Evolutionary conservation across 192 early-diverging fungal genomes (phyloP).

Genomic region (Backusella psychrophila): DNA sequence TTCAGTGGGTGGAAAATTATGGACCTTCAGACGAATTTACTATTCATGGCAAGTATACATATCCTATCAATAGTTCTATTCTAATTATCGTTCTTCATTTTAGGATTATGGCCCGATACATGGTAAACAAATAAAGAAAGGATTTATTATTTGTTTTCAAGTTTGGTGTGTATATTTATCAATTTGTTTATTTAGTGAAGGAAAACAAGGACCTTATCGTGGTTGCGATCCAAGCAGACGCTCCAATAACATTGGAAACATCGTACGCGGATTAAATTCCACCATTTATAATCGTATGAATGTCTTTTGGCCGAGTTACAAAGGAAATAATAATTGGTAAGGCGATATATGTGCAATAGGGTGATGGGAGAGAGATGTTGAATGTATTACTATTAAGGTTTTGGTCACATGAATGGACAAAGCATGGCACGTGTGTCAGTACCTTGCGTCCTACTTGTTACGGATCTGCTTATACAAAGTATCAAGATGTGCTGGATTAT

Average conservation of each 20-base stretch:
- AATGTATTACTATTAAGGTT: slow-evolving; percentile 19
- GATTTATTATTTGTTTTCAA: not conserved
- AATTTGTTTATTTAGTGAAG: slow-evolving; percentile 26
- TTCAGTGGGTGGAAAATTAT: slow-evolving; percentile 31
- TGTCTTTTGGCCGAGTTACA: slow-evolving; percentile 55
- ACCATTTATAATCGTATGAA: slow-evolving; percentile 31
- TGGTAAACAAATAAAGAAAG: slow-evolving; percentile 30
- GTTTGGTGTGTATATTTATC: not conserved
- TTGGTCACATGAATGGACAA: slow-evolving; percentile 53
- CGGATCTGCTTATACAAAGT: slow-evolving; percentile 33
- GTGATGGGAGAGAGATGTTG: not conserved
- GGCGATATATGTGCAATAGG: not conserved
- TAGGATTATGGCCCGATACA: slow-evolving; percentile 38
- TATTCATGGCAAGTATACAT: slow-evolving; percentile 31
- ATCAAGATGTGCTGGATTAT: slow-evolving; percentile 40
- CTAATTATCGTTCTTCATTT: not conserved
- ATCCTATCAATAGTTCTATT: not conserved
- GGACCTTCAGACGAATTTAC: slow-evolving; percentile 41
- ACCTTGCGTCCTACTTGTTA: slow-evolving; percentile 41
- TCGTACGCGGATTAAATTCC: slow-evolving; percentile 35
- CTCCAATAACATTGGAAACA: slow-evolving; percentile 53
- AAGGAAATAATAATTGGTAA: slow-evolving; percentile 67
- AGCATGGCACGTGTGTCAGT: slow-evolving; percentile 48
- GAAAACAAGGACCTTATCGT: slow-evolving; percentile 31
- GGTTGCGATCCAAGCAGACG: slow-evolving; percentile 69